Evolutionary conservation across 2,329 filamentous ascomycete genomes (phyloP).

Genomic region (Verticillium alfalfae): DNA sequence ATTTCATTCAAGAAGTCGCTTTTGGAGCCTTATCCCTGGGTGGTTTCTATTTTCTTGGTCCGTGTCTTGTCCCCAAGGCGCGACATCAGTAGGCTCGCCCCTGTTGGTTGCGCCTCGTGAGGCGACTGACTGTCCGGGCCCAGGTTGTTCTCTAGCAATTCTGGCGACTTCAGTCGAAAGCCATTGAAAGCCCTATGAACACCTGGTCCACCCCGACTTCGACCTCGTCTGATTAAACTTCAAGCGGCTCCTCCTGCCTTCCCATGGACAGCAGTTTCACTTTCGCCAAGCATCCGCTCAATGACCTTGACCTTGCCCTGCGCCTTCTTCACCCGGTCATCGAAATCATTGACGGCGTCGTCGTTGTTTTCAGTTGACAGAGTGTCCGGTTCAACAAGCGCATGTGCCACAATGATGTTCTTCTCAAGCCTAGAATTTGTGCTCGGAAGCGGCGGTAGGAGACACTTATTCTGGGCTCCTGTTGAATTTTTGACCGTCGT

Average conservation of each 20-base stretch:
- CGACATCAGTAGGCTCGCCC: no score
- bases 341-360: conserved; percentile 84
- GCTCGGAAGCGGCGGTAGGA: conserved; percentile 37
- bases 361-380: conserved; percentile 79
- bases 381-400: conserved; percentile 72
- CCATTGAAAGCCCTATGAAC: background rate
- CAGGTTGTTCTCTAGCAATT: no score
- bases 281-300: conserved; percentile 57
- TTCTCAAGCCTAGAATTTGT: conserved; percentile 63
- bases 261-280: background rate
- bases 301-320: conserved; percentile 81
- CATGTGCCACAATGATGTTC: conserved; percentile 70
- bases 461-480: conserved; percentile 7
- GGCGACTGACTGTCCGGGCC: no score
- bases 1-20: conserved; percentile 13
- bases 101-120: no score
- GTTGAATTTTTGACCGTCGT: background rate
- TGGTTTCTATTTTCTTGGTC: no score
- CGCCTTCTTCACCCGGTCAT: conserved; percentile 80
- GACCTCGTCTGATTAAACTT: background rate
- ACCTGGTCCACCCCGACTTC: background rate
- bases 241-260: background rate
- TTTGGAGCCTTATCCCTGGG: background rate
- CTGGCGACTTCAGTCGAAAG: background rate
- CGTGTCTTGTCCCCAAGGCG: no score